A percentile compares a stretch with the other conserved stretches of the same genome.
Evolutionary conservation across 1,139 yeast genomes (phyloP).

Genomic region (Sugiyamaella pinicola): DNA sequence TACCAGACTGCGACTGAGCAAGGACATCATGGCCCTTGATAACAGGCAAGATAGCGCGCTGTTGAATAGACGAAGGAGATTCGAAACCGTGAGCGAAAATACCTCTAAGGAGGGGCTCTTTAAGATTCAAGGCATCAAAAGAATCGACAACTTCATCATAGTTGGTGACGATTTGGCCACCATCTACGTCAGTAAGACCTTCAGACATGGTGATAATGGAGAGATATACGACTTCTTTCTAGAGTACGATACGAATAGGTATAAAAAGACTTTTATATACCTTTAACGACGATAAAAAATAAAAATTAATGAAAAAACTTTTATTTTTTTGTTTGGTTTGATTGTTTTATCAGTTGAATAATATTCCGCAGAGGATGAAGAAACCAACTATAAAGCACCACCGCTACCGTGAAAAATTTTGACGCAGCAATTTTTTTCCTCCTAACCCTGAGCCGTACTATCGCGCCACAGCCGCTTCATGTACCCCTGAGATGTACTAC

Average conservation of each 20-base stretch:
- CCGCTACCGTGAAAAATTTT: slow-evolving; percentile 6
- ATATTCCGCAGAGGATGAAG: neutral
- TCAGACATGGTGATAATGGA: slow-evolving; percentile 38
- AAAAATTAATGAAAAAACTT: slow-evolving; percentile 1
- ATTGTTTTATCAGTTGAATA: neutral
- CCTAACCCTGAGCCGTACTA: slow-evolving; percentile 8
- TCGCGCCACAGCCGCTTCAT: neutral
- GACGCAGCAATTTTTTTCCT: slow-evolving; percentile 2
- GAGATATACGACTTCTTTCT: neutral
- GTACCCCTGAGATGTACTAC: slow-evolving; percentile 9
- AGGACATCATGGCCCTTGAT: slow-evolving; percentile 95
- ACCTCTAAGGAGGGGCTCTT: slow-evolving; percentile 49
- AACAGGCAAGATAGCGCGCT: slow-evolving; percentile 96
- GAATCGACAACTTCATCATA: slow-evolving; percentile 93
- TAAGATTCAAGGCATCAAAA: slow-evolving; percentile 48
- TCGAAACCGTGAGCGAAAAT: slow-evolving; percentile 98
- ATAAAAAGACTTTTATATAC: neutral
- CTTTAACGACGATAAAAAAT: neutral
- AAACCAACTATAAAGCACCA: neutral
- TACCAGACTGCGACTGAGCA: slow-evolving; percentile 99
- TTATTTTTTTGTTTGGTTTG: neutral
- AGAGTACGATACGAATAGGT: neutral
- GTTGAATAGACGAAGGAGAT: slow-evolving; percentile 96
- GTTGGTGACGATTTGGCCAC: slow-evolving; percentile 89
- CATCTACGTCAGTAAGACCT: slow-evolving; percentile 81